phyloP scores from a whole-genome alignment of 495 filamentous ascomycete species.

The Penicillium malachiteum region DNA sequence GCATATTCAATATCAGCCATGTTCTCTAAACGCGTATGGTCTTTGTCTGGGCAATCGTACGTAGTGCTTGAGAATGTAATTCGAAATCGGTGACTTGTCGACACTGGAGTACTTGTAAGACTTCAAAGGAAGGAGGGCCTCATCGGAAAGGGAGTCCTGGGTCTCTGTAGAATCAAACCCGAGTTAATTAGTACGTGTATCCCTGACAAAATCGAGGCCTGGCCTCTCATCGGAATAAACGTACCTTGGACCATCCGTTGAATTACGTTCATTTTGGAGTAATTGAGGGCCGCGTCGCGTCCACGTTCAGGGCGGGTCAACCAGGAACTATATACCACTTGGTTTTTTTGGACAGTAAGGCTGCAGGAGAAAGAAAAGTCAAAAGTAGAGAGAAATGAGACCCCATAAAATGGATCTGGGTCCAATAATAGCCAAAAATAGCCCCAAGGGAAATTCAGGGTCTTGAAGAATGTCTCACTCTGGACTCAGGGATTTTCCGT shows the following conservation, averaged over 20 bases:
- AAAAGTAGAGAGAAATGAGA: slow-evolving; percentile 4
- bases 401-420: too few relatives aligned
- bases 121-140: slow-evolving; percentile 78
- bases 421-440: slow-evolving; percentile 15
- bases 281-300: slow-evolving; percentile 15
- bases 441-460: slow-evolving; percentile 1
- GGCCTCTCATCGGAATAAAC: slow-evolving; percentile 4
- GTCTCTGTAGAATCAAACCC: slow-evolving; percentile 34
- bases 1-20: background rate
- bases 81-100: slow-evolving; percentile 92
- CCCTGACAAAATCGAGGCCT: background rate
- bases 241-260: slow-evolving; percentile 46
- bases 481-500: slow-evolving; percentile 21
- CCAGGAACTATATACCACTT: slow-evolving; percentile 3
- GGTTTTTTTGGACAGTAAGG: background rate
- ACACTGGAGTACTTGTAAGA: slow-evolving; percentile 96
- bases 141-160: slow-evolving; percentile 65
- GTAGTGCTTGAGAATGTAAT: slow-evolving; percentile 91
- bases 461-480: slow-evolving; percentile 14
- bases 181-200: slow-evolving; percentile 14
- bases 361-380: background rate
- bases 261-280: slow-evolving; percentile 37
- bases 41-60: slow-evolving; percentile 53
- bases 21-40: background rate
- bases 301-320: slow-evolving; percentile 10